Evolutionary conservation across 2,329 filamentous ascomycete genomes (phyloP).

Genomic region (Aspergillus nomiae): DNA sequence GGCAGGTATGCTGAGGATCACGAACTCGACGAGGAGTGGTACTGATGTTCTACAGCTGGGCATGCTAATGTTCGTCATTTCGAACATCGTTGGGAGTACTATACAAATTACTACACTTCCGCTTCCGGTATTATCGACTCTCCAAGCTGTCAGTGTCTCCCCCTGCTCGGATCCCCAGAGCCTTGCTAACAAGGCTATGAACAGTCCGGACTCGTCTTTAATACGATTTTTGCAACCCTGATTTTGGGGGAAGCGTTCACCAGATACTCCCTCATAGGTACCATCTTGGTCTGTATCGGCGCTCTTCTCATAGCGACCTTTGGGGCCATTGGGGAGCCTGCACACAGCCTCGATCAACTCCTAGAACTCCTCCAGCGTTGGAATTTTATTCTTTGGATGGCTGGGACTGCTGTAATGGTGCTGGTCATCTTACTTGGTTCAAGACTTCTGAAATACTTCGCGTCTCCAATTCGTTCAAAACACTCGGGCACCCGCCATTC

Average conservation of each 20-base stretch:
- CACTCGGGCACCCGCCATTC: slow-evolving; percentile 46
- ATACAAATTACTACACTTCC: slow-evolving; percentile 97
- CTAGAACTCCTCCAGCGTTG: slow-evolving; percentile 71
- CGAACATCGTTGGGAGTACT: slow-evolving; percentile 91
- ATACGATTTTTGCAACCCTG: slow-evolving; percentile 93
- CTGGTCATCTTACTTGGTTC: slow-evolving; percentile 66
- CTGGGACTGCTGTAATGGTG: slow-evolving; percentile 73
- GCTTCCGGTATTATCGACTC: slow-evolving; percentile 87
- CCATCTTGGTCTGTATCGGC: slow-evolving; percentile 80
- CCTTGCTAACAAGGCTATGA: slow-evolving; percentile 12
- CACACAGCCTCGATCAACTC: slow-evolving; percentile 82
- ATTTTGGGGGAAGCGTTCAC: slow-evolving; percentile 95
- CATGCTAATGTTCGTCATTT: slow-evolving; percentile 95
- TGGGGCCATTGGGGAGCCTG: slow-evolving; percentile 89
- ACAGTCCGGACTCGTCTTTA: slow-evolving; percentile 89
- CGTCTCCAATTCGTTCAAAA: slow-evolving; percentile 36
- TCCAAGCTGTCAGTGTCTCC: slow-evolving; percentile 69
- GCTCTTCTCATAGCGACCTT: slow-evolving; percentile 93
- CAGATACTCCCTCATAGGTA: slow-evolving; percentile 86
- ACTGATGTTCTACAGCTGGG: slow-evolving; percentile 57
- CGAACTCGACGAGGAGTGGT: slow-evolving; percentile 18
- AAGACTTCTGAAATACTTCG: slow-evolving; percentile 43
- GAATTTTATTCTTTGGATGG: slow-evolving; percentile 88
- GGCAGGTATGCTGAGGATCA: slow-evolving; percentile 63
- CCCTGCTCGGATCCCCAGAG: slow-evolving; percentile 2